Conservation (phyloP, 805 yeast species). For the Starmera dryadoides region DNA sequence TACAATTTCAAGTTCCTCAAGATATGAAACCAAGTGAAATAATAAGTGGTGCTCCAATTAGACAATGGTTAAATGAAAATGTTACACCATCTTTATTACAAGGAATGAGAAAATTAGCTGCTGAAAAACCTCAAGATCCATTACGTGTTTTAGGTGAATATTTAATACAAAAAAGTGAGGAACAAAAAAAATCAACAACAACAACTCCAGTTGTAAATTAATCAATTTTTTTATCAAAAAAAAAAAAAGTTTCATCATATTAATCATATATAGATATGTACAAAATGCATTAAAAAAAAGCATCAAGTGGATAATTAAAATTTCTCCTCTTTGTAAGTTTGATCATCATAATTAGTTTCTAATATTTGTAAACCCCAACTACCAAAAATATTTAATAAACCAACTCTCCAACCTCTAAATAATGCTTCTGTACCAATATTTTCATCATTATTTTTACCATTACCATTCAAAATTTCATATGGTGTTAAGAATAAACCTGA, state of each 20-base stretch:
- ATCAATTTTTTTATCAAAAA: not conserved
- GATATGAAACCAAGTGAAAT: conserved; percentile 33
- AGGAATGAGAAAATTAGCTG: conserved; percentile 52
- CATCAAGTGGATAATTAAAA: conserved; percentile 12
- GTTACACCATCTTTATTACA: conserved; percentile 57
- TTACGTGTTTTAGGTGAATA: conserved; percentile 46
- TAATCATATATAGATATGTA: not conserved
- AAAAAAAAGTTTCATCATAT: not conserved
- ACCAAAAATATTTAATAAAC: conserved; percentile 70
- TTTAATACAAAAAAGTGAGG: conserved; percentile 32
- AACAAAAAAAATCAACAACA: conserved; percentile 2
- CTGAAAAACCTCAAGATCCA: conserved; percentile 45
- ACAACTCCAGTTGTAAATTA: not conserved
- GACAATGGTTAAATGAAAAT: conserved; percentile 59
- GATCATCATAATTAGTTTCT: conserved; percentile 40
- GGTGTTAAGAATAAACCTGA: conserved; percentile 47
- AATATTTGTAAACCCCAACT: conserved; percentile 72
- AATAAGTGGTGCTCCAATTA: conserved; percentile 65
- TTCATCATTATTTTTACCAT: conserved; percentile 35
- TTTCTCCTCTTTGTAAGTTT: conserved; percentile 33
- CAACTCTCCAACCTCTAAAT: conserved; percentile 91
- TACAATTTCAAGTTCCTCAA: conserved; percentile 13
- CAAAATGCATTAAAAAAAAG: not conserved
- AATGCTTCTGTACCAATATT: conserved; percentile 42
- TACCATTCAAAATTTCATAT: conserved; percentile 34